Conservation (phyloP, 192 early-diverging fungal species). For the Backusella tarrabulga region DNA sequence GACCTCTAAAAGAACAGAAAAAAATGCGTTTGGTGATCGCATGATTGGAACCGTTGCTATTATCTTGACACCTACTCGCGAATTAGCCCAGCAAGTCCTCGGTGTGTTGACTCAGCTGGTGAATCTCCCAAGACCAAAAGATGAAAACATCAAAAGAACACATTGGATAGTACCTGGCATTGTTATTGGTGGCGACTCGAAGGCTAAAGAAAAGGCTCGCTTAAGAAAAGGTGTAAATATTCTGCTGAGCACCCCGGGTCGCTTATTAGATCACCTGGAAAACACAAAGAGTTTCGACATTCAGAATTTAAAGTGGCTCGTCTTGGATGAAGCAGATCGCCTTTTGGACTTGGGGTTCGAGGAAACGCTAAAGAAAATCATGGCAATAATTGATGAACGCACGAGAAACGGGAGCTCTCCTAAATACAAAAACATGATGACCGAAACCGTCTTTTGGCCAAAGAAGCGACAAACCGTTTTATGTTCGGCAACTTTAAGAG, state of each 20-base stretch:
- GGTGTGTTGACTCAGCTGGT: slow-evolving; percentile 74
- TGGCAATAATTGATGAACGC: slow-evolving; percentile 60
- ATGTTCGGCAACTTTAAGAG: slow-evolving; percentile 92
- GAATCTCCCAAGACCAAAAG: slow-evolving; percentile 48
- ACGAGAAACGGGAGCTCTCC: slow-evolving; percentile 27
- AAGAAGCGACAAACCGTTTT: slow-evolving; percentile 69
- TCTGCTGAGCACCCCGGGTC: slow-evolving; percentile 94
- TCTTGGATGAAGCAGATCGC: slow-evolving; percentile 97
- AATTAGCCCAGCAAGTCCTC: slow-evolving; percentile 94
- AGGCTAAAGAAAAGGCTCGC: slow-evolving; percentile 77
- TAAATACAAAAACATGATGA: slow-evolving; percentile 38
- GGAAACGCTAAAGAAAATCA: slow-evolving; percentile 69
- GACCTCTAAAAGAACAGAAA: slow-evolving; percentile 24
- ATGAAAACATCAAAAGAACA: slow-evolving; percentile 37
- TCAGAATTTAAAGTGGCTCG: slow-evolving; percentile 88
- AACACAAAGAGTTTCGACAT: slow-evolving; percentile 83
- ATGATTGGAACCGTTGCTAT: slow-evolving; percentile 87
- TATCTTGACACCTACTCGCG: slow-evolving; percentile 94
- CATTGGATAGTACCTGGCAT: slow-evolving; percentile 87
- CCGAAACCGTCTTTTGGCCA: slow-evolving; percentile 49
- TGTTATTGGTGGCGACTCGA: slow-evolving; percentile 81
- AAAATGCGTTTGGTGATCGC: slow-evolving; percentile 48
- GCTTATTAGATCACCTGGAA: slow-evolving; percentile 84
- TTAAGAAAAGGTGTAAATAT: slow-evolving; percentile 87
- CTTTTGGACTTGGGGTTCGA: slow-evolving; percentile 94